Evolutionary conservation across 164 flowering plant species (phyloP).

Genomic region (Stephania yunnanensis): DNA sequence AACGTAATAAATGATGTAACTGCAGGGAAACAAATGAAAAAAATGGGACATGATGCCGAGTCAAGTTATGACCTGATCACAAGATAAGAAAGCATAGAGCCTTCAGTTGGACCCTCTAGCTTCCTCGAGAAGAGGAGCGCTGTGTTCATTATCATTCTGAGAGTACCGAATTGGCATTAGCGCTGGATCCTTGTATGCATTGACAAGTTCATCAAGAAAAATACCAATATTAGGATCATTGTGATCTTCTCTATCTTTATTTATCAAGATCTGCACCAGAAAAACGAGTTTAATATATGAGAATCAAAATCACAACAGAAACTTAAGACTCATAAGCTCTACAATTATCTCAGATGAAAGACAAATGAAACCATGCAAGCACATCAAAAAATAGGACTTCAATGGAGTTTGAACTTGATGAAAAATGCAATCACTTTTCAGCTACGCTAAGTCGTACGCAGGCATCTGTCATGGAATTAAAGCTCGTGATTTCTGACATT

Average conservation of each 20-base stretch:
- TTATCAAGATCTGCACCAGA: constrained; percentile 49
- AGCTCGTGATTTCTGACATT: no score
- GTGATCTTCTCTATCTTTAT: constrained; percentile 60
- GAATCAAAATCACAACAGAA: background rate
- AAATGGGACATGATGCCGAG: background rate
- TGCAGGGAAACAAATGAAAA: no score
- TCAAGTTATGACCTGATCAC: background rate
- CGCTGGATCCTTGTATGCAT: constrained; percentile 77
- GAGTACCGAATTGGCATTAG: constrained; percentile 45
- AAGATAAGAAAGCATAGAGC: background rate
- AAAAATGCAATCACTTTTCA: no score
- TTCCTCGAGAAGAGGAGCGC: constrained; percentile 48
- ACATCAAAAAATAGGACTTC: no score
- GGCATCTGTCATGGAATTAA: no score
- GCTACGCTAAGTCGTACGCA: no score
- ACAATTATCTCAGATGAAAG: no score
- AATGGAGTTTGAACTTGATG: no score
- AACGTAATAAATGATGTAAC: no score
- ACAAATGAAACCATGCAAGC: no score
- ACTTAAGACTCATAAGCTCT: no score
- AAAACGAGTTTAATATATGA: background rate
- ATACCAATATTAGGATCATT: constrained; percentile 46
- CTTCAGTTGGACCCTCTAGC: constrained; percentile 9
- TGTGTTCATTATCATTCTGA: constrained; percentile 24
- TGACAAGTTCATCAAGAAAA: constrained; percentile 48